Base-by-base conservation (phyloP, 257 asterid species). In the Solanum arcanum region DNA sequence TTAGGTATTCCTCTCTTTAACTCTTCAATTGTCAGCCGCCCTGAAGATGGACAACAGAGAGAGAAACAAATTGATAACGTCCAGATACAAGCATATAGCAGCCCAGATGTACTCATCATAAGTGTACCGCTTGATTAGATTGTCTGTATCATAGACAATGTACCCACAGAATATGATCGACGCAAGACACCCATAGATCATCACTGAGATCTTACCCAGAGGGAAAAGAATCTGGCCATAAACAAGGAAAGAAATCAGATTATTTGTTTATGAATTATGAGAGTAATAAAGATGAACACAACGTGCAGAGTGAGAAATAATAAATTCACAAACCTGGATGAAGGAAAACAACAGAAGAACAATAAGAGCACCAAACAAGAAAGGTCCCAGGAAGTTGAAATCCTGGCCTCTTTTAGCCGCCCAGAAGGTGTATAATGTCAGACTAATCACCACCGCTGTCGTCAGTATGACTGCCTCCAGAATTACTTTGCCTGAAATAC, bases 391-490 rank as follows among this genome's bases (percentile, higher is more conserved):
- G 91, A 93, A 95, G 76, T 64, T 85, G 88, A 93, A 94, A 68
- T 93, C 96, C 1, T 92, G 92, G 87, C 97, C 98, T 86, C 92
- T 92, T 86, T 47, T 92, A 13, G 97, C 93, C 1, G 98, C 98
- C 98, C 97, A 94, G 90, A 94, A 94, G 83, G 98, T 93, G 94
- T 92, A 95, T 33, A 89, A 39, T 14, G 94, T 93, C 46, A 95
- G 97, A 84, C 92, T 82, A 11, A 95, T 39, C 7, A 94, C 94
- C 88, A 93, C 94, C 41, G 87, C 93, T 12, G 92, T 82, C 10
- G 96, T 94, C 80, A 94, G 82, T 4, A 90, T 87, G 2, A 75
- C 92, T 2, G 97, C 59, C 91, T 95, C 96, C 83, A 94, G 85
- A 23, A 94, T 87, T 23, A 90, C 87, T 76, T 85, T 90, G 86